Conservation (phyloP, 305 asterid species). For the Rubia tinctorum region DNA sequence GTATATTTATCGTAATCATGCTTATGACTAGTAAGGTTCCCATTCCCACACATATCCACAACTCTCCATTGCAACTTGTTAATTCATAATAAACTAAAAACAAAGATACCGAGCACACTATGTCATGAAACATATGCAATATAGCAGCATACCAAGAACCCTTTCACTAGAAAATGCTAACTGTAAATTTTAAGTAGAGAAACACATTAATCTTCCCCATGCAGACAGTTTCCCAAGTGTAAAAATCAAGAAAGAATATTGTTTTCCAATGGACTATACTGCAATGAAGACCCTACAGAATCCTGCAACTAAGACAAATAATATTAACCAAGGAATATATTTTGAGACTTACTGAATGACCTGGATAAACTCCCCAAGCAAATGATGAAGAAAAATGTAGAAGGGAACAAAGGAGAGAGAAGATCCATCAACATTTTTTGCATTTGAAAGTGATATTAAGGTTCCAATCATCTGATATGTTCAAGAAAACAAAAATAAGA, state of each 20-base stretch:
- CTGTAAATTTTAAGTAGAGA: too few relatives aligned
- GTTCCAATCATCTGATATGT: conserved; percentile 6
- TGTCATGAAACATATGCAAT: conserved; percentile 5
- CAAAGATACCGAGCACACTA: not conserved
- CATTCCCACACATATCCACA: not conserved
- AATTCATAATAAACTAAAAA: not conserved
- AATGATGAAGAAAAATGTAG: conserved; percentile 72
- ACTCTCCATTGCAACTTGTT: not conserved
- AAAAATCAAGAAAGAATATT: too few relatives aligned
- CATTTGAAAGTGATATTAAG: conserved; percentile 24
- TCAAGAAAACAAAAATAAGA: not conserved
- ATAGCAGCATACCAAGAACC: not conserved
- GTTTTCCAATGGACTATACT: too few relatives aligned
- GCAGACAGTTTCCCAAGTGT: too few relatives aligned
- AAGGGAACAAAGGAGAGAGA: conserved; percentile 84
- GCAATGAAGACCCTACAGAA: too few relatives aligned
- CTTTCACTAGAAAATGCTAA: not conserved
- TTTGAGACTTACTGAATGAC: conserved; percentile 77
- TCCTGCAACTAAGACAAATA: too few relatives aligned
- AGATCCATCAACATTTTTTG: conserved; percentile 99
- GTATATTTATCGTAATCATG: not conserved
- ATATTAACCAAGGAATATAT: not conserved
- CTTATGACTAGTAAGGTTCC: conserved; percentile 1
- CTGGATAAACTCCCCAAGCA: conserved; percentile 95
- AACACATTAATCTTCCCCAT: too few relatives aligned